These are phyloP conservation scores for Ustilago shanxiensis DNA, from an alignment of 1,284 basidiomycete species.

Conservation along the genomic window DNA sequence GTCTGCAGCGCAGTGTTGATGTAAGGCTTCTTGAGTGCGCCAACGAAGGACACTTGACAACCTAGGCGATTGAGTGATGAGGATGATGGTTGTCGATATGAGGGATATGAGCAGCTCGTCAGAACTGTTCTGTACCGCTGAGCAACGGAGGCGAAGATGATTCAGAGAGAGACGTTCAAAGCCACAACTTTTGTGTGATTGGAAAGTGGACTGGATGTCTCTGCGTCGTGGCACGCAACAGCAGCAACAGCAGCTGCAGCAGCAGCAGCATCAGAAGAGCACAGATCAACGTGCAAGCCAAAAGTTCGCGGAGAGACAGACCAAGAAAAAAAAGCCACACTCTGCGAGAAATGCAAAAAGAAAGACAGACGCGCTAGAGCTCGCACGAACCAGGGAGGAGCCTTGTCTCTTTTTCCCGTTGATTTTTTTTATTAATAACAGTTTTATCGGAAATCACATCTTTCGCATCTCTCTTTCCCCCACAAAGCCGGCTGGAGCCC, in stretches of 20 bases:
- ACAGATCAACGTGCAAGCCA: background rate
- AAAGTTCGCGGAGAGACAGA: background rate
- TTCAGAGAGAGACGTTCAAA: conserved; percentile 3
- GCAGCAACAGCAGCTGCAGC: too few species aligned
- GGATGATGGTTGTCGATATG: background rate
- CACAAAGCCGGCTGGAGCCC: too few species aligned
- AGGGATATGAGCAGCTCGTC: background rate
- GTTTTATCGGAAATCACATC: background rate
- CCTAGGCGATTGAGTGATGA: background rate
- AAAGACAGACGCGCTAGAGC: conserved; percentile 10
- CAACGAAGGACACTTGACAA: background rate
- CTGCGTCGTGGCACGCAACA: conserved; percentile 8
- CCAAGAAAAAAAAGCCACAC: conserved; percentile 10
- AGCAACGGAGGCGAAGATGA: conserved; percentile 10
- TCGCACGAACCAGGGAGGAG: too few species aligned
- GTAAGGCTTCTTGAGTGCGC: background rate
- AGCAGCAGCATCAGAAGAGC: too few species aligned
- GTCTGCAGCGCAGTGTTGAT: background rate
- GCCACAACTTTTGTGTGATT: conserved; percentile 1
- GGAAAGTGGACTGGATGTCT: background rate
- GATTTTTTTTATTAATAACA: background rate
- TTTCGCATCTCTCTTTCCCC: too few species aligned
- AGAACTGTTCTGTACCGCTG: background rate
- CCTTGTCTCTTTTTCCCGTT: background rate
- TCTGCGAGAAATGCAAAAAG: too few species aligned